Evolutionary conservation across 1,284 basidiomycete genomes (phyloP).

Genomic region (Tylopilus orsonianus): DNA sequence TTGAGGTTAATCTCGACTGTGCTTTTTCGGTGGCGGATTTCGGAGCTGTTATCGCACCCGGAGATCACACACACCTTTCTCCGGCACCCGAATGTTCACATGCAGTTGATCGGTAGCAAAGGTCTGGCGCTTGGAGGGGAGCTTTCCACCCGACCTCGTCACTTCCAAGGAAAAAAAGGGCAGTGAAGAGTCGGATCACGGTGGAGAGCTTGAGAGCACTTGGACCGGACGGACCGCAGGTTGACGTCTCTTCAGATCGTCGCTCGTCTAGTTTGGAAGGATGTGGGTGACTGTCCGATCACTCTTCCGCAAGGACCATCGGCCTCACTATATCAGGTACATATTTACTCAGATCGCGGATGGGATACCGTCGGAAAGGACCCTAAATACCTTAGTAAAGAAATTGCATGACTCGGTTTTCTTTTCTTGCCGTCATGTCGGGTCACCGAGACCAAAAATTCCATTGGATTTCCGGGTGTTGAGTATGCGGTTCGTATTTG

Average conservation of each 20-base stretch:
- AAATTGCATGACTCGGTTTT: slow-evolving; percentile 4
- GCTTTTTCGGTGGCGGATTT: slow-evolving; percentile 20
- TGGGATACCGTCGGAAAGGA: slow-evolving; percentile 13
- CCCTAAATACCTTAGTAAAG: slow-evolving; percentile 13
- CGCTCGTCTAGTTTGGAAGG: slow-evolving; percentile 24
- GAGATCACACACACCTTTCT: not conserved
- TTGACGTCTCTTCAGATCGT: slow-evolving; percentile 23
- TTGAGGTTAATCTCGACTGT: slow-evolving; percentile 31
- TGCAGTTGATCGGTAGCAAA: not conserved
- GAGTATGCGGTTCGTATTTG: not conserved
- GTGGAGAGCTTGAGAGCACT: slow-evolving; percentile 1
- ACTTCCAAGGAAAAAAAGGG: slow-evolving; percentile 6
- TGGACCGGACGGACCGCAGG: slow-evolving; percentile 1
- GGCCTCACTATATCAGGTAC: slow-evolving; percentile 1
- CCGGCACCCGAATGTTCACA: not conserved
- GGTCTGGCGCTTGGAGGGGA: not conserved
- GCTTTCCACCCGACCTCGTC: not conserved
- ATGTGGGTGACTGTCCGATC: slow-evolving; percentile 24
- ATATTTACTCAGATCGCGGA: not conserved
- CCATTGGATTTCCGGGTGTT: not conserved
- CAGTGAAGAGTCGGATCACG: slow-evolving; percentile 14
- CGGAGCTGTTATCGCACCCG: not conserved
- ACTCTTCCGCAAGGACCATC: slow-evolving; percentile 1
- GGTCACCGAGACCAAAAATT: slow-evolving; percentile 3
- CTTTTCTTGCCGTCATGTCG: not conserved